These are phyloP conservation scores for Gracilaria vermiculophylla DNA, from an alignment of 23 red algal genomes.

Conservation along the genomic window DNA sequence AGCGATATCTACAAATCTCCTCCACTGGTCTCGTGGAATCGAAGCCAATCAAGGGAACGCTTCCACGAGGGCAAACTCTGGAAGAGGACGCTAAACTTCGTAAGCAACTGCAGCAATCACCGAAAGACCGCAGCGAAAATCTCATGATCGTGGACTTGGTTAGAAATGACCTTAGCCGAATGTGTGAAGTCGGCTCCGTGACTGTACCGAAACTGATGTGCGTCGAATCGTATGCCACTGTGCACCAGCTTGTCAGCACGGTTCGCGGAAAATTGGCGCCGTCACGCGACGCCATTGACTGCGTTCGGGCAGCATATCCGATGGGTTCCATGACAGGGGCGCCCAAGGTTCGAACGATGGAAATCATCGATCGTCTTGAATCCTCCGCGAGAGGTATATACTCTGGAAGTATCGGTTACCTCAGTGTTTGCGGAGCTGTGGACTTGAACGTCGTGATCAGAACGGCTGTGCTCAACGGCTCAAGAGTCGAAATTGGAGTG, in stretches of 20 bases:
- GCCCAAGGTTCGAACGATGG: slow-evolving; percentile 92
- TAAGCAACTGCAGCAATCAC: slow-evolving; percentile 34
- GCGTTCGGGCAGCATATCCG: slow-evolving; percentile 82
- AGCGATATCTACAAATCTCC: slow-evolving; percentile 80
- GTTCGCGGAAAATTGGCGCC: slow-evolving; percentile 75
- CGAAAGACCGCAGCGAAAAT: slow-evolving; percentile 96
- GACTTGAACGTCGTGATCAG: slow-evolving; percentile 98
- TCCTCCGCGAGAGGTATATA: slow-evolving; percentile 77
- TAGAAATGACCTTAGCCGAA: slow-evolving; percentile 90
- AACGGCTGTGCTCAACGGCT: slow-evolving; percentile 66
- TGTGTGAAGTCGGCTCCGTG: slow-evolving; percentile 81
- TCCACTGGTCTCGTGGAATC: slow-evolving; percentile 70
- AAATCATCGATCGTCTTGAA: slow-evolving; percentile 89
- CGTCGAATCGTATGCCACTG: slow-evolving; percentile 89
- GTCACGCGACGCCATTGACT: slow-evolving; percentile 70
- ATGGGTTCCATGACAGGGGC: slow-evolving; percentile 99
- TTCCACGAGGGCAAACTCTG: slow-evolving; percentile 40
- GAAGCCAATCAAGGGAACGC: slow-evolving; percentile 96
- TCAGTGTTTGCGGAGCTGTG: slow-evolving; percentile 70
- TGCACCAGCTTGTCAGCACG: slow-evolving; percentile 95
- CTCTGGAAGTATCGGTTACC: slow-evolving; percentile 92
- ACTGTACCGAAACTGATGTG: slow-evolving; percentile 86
- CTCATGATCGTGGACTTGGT: slow-evolving; percentile 99
- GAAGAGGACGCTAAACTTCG: slow-evolving; percentile 73
- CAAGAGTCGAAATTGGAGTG: slow-evolving; percentile 71